Base-by-base conservation (phyloP, 352 stramenopile genomes). In the Phytophthora foliorum region DNA sequence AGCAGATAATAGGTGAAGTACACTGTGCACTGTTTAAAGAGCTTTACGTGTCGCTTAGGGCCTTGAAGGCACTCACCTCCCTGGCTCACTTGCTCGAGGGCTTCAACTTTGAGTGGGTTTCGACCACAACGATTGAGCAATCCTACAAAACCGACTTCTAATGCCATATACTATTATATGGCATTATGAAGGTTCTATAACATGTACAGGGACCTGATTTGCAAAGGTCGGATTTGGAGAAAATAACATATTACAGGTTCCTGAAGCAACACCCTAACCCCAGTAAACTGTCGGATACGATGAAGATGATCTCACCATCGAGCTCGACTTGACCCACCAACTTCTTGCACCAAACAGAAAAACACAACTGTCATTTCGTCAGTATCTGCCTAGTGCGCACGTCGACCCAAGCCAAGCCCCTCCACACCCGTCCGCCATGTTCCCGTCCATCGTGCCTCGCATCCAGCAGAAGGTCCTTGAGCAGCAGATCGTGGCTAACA, bases 401-500 rank as follows among this genome's bases (percentile, higher is more conserved):
- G 24, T 49, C 14, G 32, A 56, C 14, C 36, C 41, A 64, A 69
- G 42, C 16, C 16, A 36, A 58, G 7, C 42, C 24, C 8, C 13
- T 38, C 5, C 22, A 42, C 13, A 39, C 6, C 6, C 22, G 38
- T 7, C 32, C 64, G 44, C 25, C 29, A 87, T 93, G 75, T 69
- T 94, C 41, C 85, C 84, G 36, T 88, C 75, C 55, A 81, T 94
- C 71, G 84, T 94, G 21, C 84, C 86, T 19, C 84, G 86, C 48
- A 48, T 94, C 55, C 85, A 94, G 63, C 79, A 86, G 65, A 91
- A 89, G 51, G 80, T 94, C 53, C 63, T 94, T 31, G 76, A 88
- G 75, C 72, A 85, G 9, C 82, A 90, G 49, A 70, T 93, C 61
- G 75, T 94, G 24, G 80, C 80, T 39, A 86, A 81, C 53, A 93